Percentiles rank a stretch among this genome's conserved stretches.
Evolutionary conservation across 2,329 filamentous ascomycete genomes (phyloP).

Genomic region (Fusarium tricinctum): DNA sequence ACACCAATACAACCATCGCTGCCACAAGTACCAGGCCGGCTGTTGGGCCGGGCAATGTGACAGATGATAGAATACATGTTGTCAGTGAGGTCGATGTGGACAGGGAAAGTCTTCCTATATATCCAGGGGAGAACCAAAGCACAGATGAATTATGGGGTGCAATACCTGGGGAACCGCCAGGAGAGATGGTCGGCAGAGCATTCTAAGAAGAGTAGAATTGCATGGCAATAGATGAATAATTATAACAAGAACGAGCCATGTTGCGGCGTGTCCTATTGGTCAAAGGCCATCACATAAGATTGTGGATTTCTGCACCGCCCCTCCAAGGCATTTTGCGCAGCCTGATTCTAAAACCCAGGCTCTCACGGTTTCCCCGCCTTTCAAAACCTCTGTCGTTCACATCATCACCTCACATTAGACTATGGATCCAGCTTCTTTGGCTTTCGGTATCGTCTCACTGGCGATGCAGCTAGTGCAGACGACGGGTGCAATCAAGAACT

Average conservation of each 20-base stretch:
- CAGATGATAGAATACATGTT: constrained; percentile 26
- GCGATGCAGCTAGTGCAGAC: constrained; percentile 30
- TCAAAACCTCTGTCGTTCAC: neutral
- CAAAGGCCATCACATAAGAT: neutral
- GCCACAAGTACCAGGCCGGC: neutral
- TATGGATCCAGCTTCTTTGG: constrained; percentile 30
- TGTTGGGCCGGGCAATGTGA: neutral
- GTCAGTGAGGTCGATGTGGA: constrained; percentile 35
- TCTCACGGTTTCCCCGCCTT: too few species aligned
- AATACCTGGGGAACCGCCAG: neutral
- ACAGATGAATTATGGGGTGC: constrained; percentile 28
- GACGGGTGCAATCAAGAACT: neutral
- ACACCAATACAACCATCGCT: constrained; percentile 9
- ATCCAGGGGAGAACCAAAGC: constrained; percentile 18
- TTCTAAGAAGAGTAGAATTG: neutral
- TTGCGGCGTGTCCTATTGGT: too few species aligned
- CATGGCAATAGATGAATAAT: too few species aligned
- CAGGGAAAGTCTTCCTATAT: constrained; percentile 23
- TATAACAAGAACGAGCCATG: neutral
- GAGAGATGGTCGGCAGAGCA: neutral
- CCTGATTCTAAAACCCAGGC: neutral
- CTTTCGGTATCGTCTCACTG: constrained; percentile 26
- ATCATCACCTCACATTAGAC: neutral
- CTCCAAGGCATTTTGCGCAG: neutral
- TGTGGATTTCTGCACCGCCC: neutral